A percentile compares a stretch with the other conserved stretches of the same genome.
phyloP scores from a whole-genome alignment of 129 eudicot species.

The Ambrosia artemisiifolia region DNA sequence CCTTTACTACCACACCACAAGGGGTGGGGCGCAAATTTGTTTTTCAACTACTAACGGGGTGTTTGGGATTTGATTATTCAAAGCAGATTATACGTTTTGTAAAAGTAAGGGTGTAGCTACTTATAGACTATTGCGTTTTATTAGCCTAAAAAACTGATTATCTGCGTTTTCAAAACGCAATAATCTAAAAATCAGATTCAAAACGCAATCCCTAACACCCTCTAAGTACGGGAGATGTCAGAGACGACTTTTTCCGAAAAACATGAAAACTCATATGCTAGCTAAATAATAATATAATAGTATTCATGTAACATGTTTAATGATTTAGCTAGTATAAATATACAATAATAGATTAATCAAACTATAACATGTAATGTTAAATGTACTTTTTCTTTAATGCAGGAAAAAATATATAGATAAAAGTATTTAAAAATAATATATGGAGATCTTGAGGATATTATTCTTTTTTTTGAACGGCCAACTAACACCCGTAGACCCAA shows the following conservation, averaged over 20 bases:
- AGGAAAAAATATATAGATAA: background rate
- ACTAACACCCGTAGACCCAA: no score
- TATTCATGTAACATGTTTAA: constrained; percentile 20
- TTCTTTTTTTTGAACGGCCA: no score
- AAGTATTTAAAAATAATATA: constrained; percentile 15
- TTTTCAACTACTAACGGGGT: background rate
- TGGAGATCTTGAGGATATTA: constrained; percentile 34
- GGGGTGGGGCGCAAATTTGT: no score
- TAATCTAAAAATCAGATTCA: no score
- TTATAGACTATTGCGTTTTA: no score
- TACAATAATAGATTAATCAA: constrained; percentile 18
- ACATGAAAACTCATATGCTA: background rate
- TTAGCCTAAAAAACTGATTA: no score
- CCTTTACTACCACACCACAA: no score
- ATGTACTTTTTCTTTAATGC: constrained; percentile 10
- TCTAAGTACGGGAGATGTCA: background rate
- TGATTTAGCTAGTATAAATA: constrained; percentile 10
- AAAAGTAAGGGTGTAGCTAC: no score
- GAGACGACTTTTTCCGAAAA: background rate
- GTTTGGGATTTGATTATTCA: no score
- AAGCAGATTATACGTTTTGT: no score
- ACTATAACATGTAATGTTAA: constrained; percentile 37
- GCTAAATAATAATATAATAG: background rate
- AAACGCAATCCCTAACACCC: no score
- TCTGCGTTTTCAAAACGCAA: no score